Evolutionary conservation across 2,329 filamentous ascomycete genomes (phyloP), one percentile per base, ranked within the genome.

Genomic region (Sordariomycetes sp.): DNA sequence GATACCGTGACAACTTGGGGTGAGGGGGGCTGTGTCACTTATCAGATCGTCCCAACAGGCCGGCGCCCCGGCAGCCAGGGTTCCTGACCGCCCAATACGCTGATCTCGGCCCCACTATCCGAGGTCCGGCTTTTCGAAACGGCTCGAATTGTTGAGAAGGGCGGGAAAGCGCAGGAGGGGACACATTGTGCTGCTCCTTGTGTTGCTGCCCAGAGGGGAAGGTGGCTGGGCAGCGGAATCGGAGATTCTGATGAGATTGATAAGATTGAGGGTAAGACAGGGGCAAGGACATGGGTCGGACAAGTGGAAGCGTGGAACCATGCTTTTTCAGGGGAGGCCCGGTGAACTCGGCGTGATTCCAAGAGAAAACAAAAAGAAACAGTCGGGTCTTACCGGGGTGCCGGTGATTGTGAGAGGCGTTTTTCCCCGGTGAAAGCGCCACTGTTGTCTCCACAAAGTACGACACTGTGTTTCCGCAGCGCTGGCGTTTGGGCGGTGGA

Each of bases 221-320:
- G 36, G 12, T 2, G 45, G 45, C 22, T 50, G 15, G 13, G 17
- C 17, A 34, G 24, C 51, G 51, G 34, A 10, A 32, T 53, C 51
- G 51, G 51, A 53, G 51, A 53, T 34, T 53, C 4, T 53, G 51
- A 53, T 53, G 51, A 32, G 51, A 53, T 53, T 53, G 51, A 53
- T 53, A 53, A 53, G 51, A 53, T 53, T 53, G 13, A 12, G 45
- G 22, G 8, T 20, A 10, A 12, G 20, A 13, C 45, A 50, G 45
- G 45, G 17, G 13, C 39, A 17, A 45, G n/a, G 39, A 45, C 36
- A 39, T 39, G 28, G 28, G 36, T 39, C 36, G 10, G 36, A 39
- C 36, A 39, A 17, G 8, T 32, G 3, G 28, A 32, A 8, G 28
- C 28, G 17, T 39, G 36, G 12, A 13, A 13, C 36, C 3, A 13